Evolutionary conservation across 2,329 filamentous ascomycete species (phyloP), one percentile per base, ranked within the genome.

Genomic region (Cercospora sojina): DNA sequence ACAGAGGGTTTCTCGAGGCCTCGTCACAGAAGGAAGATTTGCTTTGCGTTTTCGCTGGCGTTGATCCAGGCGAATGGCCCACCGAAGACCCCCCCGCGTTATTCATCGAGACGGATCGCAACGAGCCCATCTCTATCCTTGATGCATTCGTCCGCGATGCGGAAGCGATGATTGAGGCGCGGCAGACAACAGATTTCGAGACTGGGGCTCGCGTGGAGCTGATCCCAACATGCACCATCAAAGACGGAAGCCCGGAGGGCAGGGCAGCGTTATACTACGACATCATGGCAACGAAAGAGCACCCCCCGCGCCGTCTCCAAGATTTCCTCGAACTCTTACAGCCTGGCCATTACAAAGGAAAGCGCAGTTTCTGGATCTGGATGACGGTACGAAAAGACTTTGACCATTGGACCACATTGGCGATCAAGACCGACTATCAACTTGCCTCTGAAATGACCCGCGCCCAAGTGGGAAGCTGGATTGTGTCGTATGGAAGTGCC

Each of bases 341-440:
- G 25, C 23, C 47, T n/a, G 47, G 47, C 20, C 5, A n/a, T 16
- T 20, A 13, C 3, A 53, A 7, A 25, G 47, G 47, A 2, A 27
- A 53, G n/a, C 47, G 47, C 47, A 53, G 47, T 53, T 53, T 53
- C 20, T 53, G 47, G 47, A 27, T 53, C 47, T 53, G 47, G 47
- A 27, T 53, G 5, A 27, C 23, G 5, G 23, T 53, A 1, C 5
- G 13, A 12, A 13, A 53, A 25, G 16, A 53, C 7, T 25, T 23
- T 25, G 47, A 53, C 1, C 35, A 41, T 41, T 53, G 47, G 47
- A 16, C 25, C 23, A 53, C 16, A 25, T 25, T 53, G 23, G 13
- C 23, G 25, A 27, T 53, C 23, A 25, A 53, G 13, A 53, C 47
- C 13, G 47, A 53, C 6, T 53, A 53, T 16, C 47, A 53, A 25